These are phyloP conservation scores for Acanthamoeba lugdunensis DNA, from an alignment of 208 protist species.

Conservation along the genomic window DNA sequence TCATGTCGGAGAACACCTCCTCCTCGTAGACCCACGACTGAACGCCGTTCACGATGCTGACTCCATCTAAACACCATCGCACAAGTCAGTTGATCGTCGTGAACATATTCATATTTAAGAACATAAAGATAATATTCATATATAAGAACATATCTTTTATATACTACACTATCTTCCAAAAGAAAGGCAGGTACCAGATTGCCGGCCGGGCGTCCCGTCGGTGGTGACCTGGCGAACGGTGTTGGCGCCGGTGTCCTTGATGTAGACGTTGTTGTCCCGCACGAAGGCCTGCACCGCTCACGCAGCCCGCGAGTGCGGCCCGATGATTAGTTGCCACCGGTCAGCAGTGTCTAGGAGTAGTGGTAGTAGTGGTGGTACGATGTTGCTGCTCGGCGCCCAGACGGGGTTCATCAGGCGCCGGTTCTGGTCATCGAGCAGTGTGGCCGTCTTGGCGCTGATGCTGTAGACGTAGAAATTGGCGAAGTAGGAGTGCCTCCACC, in stretches of 20 bases:
- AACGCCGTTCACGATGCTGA: conserved; percentile 41
- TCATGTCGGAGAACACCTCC: conserved; percentile 1
- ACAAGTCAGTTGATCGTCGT: too few relatives aligned
- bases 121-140: too few relatives aligned
- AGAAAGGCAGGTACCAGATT: neutral
- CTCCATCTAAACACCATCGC: neutral
- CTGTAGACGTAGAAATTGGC: conserved; percentile 34
- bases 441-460: neutral
- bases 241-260: neutral
- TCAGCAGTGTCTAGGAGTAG: too few relatives aligned
- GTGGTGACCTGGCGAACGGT: neutral
- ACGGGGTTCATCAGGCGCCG: neutral
- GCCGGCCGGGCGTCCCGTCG: neutral
- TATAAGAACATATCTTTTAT: too few relatives aligned
- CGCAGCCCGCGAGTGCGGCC: too few relatives aligned
- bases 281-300: neutral
- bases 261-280: conserved; percentile 19
- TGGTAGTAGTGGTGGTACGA: neutral
- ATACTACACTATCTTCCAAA: too few relatives aligned
- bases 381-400: neutral
- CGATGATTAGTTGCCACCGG: too few relatives aligned
- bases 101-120: too few relatives aligned
- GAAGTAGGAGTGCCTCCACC: conserved; percentile 42
- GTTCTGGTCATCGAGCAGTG: neutral
- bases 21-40: conserved; percentile 53